Percentiles rank a stretch among this genome's conserved stretches.
Evolutionary conservation across 2,329 filamentous ascomycete species (phyloP).

Genomic region (Dissoconium aciculare): DNA sequence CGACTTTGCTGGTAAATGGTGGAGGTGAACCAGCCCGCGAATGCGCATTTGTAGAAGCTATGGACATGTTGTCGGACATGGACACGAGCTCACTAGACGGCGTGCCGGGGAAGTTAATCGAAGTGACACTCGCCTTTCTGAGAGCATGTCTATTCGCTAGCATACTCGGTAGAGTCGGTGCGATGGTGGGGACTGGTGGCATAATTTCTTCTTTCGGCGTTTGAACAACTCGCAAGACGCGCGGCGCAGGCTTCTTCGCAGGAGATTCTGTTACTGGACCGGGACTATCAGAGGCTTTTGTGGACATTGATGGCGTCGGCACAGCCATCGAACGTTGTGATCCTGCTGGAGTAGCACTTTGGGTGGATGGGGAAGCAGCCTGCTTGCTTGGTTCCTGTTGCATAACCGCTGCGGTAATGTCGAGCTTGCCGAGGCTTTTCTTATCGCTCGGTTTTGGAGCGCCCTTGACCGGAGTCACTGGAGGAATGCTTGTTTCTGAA

Average conservation of each 20-base stretch:
- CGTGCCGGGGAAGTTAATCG: constrained; percentile 52
- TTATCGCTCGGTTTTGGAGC: constrained; percentile 13
- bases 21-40: constrained; percentile 58
- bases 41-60: constrained; percentile 56
- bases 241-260: constrained; percentile 37
- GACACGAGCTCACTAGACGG: constrained; percentile 59
- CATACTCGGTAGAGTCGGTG: constrained; percentile 21
- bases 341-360: constrained; percentile 4
- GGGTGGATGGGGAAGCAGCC: constrained; percentile 35
- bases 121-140: constrained; percentile 40
- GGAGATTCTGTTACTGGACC: constrained; percentile 31
- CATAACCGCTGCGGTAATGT: constrained; percentile 29
- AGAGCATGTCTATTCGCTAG: constrained; percentile 29
- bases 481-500: too few species aligned
- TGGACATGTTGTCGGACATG: constrained; percentile 51
- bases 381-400: constrained; percentile 8
- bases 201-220: constrained; percentile 48
- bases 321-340: constrained; percentile 19
- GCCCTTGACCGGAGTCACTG: constrained; percentile 10
- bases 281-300: constrained; percentile 40
- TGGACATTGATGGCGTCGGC: constrained; percentile 40
- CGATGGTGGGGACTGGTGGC: constrained; percentile 13
- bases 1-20: constrained; percentile 45
- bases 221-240: constrained; percentile 55
- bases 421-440: constrained; percentile 33